These are phyloP conservation scores for Quercus bicolor DNA, from an alignment of 306 rosid genomes.

Conservation along the genomic window DNA sequence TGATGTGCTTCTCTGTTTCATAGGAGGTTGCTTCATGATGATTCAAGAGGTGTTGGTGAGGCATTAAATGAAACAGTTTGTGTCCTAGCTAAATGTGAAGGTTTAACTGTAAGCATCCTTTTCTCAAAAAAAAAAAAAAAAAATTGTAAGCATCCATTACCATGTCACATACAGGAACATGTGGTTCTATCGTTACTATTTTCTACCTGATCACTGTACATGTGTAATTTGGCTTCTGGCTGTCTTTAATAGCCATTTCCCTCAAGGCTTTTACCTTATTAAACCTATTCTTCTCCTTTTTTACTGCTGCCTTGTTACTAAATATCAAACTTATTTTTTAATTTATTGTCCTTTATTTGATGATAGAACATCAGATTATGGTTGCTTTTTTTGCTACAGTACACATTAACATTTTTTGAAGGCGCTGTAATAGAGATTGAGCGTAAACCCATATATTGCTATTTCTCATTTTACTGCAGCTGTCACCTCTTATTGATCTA, in stretches of 20 bases:
- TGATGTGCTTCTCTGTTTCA: constrained; percentile 1
- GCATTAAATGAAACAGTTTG: constrained; percentile 87
- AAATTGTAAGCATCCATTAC: constrained; percentile 46
- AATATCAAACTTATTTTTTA: not conserved
- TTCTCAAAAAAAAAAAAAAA: too few relatives aligned
- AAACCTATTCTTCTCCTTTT: not conserved
- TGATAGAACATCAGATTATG: not conserved
- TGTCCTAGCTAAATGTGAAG: constrained; percentile 51
- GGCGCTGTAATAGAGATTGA: not conserved
- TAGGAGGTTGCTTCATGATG: constrained; percentile 85
- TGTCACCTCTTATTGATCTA: constrained; percentile 13
- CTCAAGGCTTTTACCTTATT: not conserved
- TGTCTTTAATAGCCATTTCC: not conserved
- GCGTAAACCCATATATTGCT: not conserved
- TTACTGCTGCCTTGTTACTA: not conserved
- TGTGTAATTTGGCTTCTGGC: not conserved
- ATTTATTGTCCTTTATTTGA: not conserved
- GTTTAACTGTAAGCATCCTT: constrained; percentile 66
- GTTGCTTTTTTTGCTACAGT: not conserved
- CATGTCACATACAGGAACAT: not conserved
- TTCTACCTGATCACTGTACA: not conserved
- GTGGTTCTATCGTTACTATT: not conserved
- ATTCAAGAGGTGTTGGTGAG: constrained; percentile 83
- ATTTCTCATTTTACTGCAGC: not conserved
- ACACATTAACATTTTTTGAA: not conserved